A percentile compares a stretch with the other conserved stretches of the same genome.
phyloP scores from a whole-genome alignment of 257 asterid species.

The Gardenia jasminoides region DNA sequence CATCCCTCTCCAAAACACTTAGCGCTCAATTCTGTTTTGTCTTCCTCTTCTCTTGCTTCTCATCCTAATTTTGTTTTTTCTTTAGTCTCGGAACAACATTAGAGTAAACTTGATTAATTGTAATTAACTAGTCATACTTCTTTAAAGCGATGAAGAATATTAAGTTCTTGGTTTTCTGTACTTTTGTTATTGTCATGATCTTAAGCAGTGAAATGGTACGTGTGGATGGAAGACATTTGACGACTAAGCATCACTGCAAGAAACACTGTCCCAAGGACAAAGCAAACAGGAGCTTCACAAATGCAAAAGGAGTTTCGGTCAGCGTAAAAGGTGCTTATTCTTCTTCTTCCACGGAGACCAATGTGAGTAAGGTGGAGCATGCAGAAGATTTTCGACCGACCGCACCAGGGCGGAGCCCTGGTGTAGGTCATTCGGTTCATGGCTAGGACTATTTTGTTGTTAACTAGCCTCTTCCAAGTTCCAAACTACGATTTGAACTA shows the following conservation, averaged over 20 bases:
- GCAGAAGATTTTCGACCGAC: conserved; percentile 29
- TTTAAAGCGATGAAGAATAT: conserved; percentile 7
- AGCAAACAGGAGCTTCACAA: background rate
- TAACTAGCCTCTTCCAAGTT: background rate
- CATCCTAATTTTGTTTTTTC: too few relatives aligned
- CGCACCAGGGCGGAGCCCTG: conserved; percentile 40
- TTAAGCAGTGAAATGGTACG: conserved; percentile 21
- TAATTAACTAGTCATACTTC: background rate
- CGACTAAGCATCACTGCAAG: conserved; percentile 12
- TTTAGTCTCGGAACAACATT: background rate
- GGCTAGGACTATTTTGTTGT: background rate
- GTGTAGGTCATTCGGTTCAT: conserved; percentile 35
- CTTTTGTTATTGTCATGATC: conserved; percentile 18
- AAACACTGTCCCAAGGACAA: background rate
- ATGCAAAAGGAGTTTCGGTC: background rate
- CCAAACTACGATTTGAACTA: background rate
- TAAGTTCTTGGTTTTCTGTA: conserved; percentile 5
- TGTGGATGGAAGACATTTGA: conserved; percentile 34
- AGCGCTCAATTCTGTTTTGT: background rate
- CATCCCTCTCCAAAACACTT: conserved; percentile 2
- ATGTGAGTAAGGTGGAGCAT: conserved; percentile 17
- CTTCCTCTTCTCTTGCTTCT: background rate
- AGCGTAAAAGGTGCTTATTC: background rate
- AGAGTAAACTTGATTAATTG: too few relatives aligned
- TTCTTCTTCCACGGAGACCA: background rate